Percentiles rank a stretch among this genome's conserved stretches.
Conservation (phyloP, 2,329 filamentous ascomycete genomes). For the Nemania diffusa region DNA sequence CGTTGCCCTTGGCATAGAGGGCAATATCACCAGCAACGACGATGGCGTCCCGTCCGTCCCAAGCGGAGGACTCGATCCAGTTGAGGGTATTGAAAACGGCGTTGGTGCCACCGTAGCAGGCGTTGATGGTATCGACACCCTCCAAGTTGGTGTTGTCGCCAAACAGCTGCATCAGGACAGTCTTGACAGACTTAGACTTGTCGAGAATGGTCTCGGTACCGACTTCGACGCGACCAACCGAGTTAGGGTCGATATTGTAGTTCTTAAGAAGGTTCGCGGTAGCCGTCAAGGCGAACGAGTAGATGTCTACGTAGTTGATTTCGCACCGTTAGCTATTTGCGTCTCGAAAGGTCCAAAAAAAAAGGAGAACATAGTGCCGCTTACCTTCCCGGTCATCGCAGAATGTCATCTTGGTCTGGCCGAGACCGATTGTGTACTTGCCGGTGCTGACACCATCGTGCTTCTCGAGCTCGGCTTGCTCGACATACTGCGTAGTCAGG, state of each 20-base stretch:
- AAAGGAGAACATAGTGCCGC: slow-evolving; percentile 42
- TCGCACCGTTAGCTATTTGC: slow-evolving; percentile 15
- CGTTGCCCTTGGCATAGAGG: slow-evolving; percentile 84
- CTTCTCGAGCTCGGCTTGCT: slow-evolving; percentile 84
- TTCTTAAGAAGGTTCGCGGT: slow-evolving; percentile 82
- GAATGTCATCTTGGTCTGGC: slow-evolving; percentile 93
- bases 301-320: slow-evolving; percentile 72
- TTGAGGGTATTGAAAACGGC: slow-evolving; percentile 85
- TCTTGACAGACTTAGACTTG: slow-evolving; percentile 93
- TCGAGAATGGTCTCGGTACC: slow-evolving; percentile 87
- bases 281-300: slow-evolving; percentile 83
- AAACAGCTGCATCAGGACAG: slow-evolving; percentile 87
- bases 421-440: slow-evolving; percentile 92
- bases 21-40: slow-evolving; percentile 86
- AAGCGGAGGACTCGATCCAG: slow-evolving; percentile 87
- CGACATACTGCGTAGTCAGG: slow-evolving; percentile 72
- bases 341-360: not conserved
- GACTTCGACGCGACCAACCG: slow-evolving; percentile 83
- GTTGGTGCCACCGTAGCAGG: slow-evolving; percentile 88
- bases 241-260: slow-evolving; percentile 82
- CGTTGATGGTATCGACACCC: slow-evolving; percentile 84
- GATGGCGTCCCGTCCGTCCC: slow-evolving; percentile 85
- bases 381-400: slow-evolving; percentile 88
- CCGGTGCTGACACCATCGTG: slow-evolving; percentile 84
- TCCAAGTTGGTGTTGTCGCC: slow-evolving; percentile 85